phyloP scores from a whole-genome alignment of 1,284 basidiomycete genomes.

The Kalmanozyma brasiliensis region DNA sequence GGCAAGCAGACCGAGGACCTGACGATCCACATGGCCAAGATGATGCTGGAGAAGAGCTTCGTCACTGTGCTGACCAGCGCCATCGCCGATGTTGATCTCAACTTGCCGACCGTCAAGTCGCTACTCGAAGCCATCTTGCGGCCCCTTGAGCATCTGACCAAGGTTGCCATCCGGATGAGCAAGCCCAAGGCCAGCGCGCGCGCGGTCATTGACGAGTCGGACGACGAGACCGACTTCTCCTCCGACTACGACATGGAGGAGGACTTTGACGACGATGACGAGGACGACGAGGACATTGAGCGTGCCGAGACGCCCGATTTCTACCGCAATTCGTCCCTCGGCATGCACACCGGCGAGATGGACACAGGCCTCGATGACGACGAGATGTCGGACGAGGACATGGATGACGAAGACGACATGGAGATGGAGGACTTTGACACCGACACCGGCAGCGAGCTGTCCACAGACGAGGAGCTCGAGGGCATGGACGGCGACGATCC shows the following conservation, averaged over 20 bases:
- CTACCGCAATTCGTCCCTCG: slow-evolving; percentile 94
- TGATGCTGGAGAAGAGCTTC: slow-evolving; percentile 98
- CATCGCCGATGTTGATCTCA: slow-evolving; percentile 91
- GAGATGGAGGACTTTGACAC: slow-evolving; percentile 78
- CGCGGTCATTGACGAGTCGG: slow-evolving; percentile 39
- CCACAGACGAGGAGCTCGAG: slow-evolving; percentile 69
- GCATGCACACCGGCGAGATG: slow-evolving; percentile 78
- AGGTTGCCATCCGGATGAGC: slow-evolving; percentile 97
- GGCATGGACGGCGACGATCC: slow-evolving; percentile 64
- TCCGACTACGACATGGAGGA: slow-evolving; percentile 54
- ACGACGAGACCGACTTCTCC: slow-evolving; percentile 37
- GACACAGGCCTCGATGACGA: slow-evolving; percentile 72
- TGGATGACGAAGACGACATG: slow-evolving; percentile 90
- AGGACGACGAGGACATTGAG: slow-evolving; percentile 71
- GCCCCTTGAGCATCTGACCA: slow-evolving; percentile 92
- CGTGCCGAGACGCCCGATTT: slow-evolving; percentile 90
- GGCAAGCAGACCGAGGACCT: slow-evolving; percentile 75
- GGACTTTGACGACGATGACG: slow-evolving; percentile 70
- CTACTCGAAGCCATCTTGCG: slow-evolving; percentile 86
- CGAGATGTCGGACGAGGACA: slow-evolving; percentile 87
- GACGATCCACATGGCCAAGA: slow-evolving; percentile 90
- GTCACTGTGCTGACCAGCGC: slow-evolving; percentile 88
- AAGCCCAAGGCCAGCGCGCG: slow-evolving; percentile 70
- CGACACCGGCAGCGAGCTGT: slow-evolving; percentile 56
- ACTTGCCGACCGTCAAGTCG: slow-evolving; percentile 89